Percentiles rank a stretch among this genome's conserved stretches.
Conservation (phyloP, 1,139 yeast species). For the Kurtzmaniella quercitrusa region DNA sequence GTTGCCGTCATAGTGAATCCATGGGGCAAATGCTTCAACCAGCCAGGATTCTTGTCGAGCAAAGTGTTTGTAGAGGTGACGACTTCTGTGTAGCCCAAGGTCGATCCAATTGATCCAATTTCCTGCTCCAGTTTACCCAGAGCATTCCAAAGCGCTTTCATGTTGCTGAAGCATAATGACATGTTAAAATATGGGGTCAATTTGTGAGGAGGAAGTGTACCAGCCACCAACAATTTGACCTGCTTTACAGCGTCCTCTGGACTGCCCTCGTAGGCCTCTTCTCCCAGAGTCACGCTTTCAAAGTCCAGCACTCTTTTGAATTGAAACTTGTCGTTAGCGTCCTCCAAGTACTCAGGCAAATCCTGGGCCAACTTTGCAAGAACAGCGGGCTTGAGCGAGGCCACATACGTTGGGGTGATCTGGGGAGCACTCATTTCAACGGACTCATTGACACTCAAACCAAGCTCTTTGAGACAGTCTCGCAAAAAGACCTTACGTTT, state of each 20-base stretch:
- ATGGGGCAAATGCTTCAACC: conserved; percentile 59
- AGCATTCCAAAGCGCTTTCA: conserved; percentile 31
- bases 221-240: conserved; percentile 36
- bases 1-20: conserved; percentile 76
- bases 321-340: conserved; percentile 51
- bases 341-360: conserved; percentile 43
- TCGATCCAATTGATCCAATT: conserved; percentile 51
- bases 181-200: conserved; percentile 74
- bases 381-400: conserved; percentile 30
- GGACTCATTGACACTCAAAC: conserved; percentile 58
- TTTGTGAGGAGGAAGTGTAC: conserved; percentile 40
- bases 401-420: conserved; percentile 58
- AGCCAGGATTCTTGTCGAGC: conserved; percentile 64
- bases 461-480: conserved; percentile 53
- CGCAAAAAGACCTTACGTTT: conserved; percentile 53
- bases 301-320: conserved; percentile 31
- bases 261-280: conserved; percentile 16
- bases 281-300: conserved; percentile 16
- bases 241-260: conserved; percentile 37
- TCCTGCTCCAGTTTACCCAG: conserved; percentile 11
- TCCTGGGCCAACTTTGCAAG: conserved; percentile 27
- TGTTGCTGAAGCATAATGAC: conserved; percentile 44
- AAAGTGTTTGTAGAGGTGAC: conserved; percentile 83
- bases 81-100: conserved; percentile 77
- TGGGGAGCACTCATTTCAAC: conserved; percentile 53